These are phyloP conservation scores for Suillus variegatus DNA, from an alignment of 768 basidiomycete genomes.

Conservation along the genomic window DNA sequence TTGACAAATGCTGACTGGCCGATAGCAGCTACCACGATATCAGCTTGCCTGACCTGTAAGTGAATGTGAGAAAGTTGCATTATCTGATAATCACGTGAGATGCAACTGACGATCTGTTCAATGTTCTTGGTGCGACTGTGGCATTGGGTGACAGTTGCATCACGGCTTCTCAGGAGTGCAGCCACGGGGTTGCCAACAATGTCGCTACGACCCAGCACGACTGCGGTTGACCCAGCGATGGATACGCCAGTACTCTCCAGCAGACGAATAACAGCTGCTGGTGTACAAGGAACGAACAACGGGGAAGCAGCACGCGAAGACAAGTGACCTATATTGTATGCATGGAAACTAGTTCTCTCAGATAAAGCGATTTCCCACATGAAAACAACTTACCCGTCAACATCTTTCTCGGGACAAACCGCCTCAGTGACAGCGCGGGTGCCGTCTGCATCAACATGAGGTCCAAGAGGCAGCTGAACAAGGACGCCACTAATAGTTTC, in stretches of 20 bases:
- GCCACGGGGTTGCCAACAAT: constrained; percentile 97
- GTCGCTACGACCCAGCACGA: constrained; percentile 95
- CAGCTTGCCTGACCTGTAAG: constrained; percentile 75
- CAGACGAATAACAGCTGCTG: constrained; percentile 87
- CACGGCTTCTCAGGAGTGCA: constrained; percentile 83
- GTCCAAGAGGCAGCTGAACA: constrained; percentile 92
- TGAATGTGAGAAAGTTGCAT: constrained; percentile 10
- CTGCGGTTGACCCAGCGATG: constrained; percentile 78
- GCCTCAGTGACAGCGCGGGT: constrained; percentile 95
- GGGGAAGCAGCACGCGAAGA: constrained; percentile 88
- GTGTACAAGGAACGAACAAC: constrained; percentile 93
- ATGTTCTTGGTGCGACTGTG: constrained; percentile 89
- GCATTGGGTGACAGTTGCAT: constrained; percentile 98
- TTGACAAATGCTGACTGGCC: constrained; percentile 89
- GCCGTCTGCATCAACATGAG: constrained; percentile 76
- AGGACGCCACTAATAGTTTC: constrained; percentile 84
- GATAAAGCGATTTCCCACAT: constrained; percentile 12
- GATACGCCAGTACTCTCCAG: constrained; percentile 83
- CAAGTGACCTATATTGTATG: constrained; percentile 96
- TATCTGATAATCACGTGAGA: constrained; percentile 11
- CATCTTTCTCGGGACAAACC: constrained; percentile 91
- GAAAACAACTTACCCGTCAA: constrained; percentile 75
- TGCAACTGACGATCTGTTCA: constrained; percentile 63
- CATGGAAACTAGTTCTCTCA: constrained; percentile 74
- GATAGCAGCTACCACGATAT: constrained; percentile 96